Evolutionary conservation across 2,329 filamentous ascomycete species (phyloP).

Genomic region (Ustilaginoidea virens): DNA sequence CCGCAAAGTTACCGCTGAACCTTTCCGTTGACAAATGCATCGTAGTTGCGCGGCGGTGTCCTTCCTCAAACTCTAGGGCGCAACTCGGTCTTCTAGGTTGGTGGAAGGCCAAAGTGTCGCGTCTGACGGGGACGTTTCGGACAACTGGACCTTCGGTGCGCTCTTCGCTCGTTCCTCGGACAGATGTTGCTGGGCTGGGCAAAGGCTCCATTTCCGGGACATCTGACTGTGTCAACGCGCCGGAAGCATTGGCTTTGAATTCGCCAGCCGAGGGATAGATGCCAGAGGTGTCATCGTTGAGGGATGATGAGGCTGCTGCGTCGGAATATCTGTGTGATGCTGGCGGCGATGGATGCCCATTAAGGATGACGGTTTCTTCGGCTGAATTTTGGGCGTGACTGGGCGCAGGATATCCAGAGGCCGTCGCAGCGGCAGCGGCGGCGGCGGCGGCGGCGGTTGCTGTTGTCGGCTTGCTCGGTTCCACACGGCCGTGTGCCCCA

Average conservation of each 20-base stretch:
- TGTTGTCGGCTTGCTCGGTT: too few relatives aligned
- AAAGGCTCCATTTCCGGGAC: slow-evolving; percentile 11
- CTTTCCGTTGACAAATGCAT: slow-evolving; percentile 15
- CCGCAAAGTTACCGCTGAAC: slow-evolving; percentile 21
- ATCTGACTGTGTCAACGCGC: slow-evolving; percentile 13
- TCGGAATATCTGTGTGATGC: slow-evolving; percentile 17
- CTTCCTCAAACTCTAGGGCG: slow-evolving; percentile 22
- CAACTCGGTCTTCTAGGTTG: slow-evolving; percentile 31
- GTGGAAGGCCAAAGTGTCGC: slow-evolving; percentile 33
- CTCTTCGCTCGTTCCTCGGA: slow-evolving; percentile 21
- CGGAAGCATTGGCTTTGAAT: slow-evolving; percentile 11
- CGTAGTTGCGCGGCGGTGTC: slow-evolving; percentile 7
- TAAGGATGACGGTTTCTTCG: background rate
- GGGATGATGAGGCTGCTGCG: slow-evolving; percentile 9
- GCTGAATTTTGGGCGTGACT: background rate
- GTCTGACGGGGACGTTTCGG: slow-evolving; percentile 31
- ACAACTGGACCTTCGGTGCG: slow-evolving; percentile 28
- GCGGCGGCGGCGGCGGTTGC: background rate
- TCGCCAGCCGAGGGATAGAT: slow-evolving; percentile 6
- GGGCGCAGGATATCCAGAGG: background rate
- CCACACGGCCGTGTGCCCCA: too few relatives aligned
- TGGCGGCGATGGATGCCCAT: slow-evolving; percentile 22
- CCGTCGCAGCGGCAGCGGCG: background rate
- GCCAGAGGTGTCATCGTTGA: slow-evolving; percentile 7
- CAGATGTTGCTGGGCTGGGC: slow-evolving; percentile 27